phyloP scores from a whole-genome alignment of 768 basidiomycete species.

The Melanogaster broomeanus region DNA sequence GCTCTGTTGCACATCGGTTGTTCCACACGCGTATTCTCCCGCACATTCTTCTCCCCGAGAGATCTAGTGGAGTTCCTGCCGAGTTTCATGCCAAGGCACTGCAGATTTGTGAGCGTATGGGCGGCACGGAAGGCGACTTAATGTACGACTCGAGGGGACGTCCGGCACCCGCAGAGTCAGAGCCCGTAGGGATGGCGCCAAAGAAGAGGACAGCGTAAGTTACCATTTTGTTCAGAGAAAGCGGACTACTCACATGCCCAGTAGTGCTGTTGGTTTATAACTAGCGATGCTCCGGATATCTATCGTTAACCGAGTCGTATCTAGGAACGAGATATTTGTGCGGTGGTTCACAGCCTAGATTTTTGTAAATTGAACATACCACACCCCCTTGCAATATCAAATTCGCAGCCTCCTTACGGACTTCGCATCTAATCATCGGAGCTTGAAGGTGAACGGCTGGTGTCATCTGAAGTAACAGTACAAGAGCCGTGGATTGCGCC shows the following conservation, averaged over 20 bases:
- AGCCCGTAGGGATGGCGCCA: constrained; percentile 6
- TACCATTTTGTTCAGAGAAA: background rate
- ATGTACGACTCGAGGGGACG: background rate
- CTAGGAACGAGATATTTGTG: constrained; percentile 5
- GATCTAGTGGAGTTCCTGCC: constrained; percentile 28
- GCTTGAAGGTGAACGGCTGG: background rate
- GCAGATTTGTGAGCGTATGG: constrained; percentile 32
- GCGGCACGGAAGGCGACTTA: constrained; percentile 28
- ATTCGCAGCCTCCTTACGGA: background rate
- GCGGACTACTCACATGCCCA: constrained; percentile 2
- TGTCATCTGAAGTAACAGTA: too few species aligned
- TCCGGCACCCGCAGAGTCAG: constrained; percentile 2
- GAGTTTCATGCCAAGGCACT: constrained; percentile 30
- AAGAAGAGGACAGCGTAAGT: constrained; percentile 28
- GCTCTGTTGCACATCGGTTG: constrained; percentile 33
- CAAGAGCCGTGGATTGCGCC: too few species aligned
- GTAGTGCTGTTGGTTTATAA: constrained; percentile 19
- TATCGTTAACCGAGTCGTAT: constrained; percentile 4
- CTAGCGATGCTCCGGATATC: background rate
- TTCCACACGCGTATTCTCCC: constrained; percentile 39
- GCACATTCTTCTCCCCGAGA: constrained; percentile 29
- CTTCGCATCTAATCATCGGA: background rate
- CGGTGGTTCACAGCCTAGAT: constrained; percentile 1
- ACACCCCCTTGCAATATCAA: background rate
- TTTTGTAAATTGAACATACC: constrained; percentile 11